Evolutionary conservation across 2,329 filamentous ascomycete species (phyloP).

Genomic region (Neoscytalidium dimidiatum): DNA sequence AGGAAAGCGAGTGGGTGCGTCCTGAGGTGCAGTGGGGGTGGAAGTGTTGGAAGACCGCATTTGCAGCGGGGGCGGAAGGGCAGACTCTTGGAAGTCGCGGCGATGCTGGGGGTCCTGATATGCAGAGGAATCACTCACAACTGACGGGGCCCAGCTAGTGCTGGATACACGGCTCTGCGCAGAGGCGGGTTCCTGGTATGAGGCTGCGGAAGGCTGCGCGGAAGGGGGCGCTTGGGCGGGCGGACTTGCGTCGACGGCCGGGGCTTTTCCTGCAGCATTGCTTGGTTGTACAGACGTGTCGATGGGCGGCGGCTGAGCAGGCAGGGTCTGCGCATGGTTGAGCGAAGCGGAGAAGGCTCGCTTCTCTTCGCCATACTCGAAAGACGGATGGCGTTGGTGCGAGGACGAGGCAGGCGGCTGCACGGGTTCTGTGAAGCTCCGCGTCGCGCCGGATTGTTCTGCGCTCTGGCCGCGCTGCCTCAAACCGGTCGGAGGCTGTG

Average conservation of each 20-base stretch:
- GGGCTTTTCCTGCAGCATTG: not conserved
- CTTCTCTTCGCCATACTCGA: conserved; percentile 57
- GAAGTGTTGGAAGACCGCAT: conserved; percentile 40
- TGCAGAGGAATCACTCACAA: conserved; percentile 30
- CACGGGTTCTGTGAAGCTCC: conserved; percentile 46
- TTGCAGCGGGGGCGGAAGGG: conserved; percentile 52
- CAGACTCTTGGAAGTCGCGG: conserved; percentile 56
- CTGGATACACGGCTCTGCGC: conserved; percentile 27
- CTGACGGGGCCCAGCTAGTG: conserved; percentile 33
- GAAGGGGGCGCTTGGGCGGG: conserved; percentile 22
- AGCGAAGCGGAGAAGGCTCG: conserved; percentile 48
- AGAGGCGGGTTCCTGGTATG: not conserved
- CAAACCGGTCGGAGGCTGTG: conserved; percentile 43
- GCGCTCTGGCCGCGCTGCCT: conserved; percentile 43
- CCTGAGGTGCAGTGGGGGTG: conserved; percentile 33
- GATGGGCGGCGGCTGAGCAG: not conserved
- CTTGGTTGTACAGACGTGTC: not conserved
- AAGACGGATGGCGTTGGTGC: conserved; percentile 49
- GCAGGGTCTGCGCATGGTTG: conserved; percentile 21
- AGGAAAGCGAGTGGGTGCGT: conserved; percentile 49
- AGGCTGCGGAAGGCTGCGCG: not conserved
- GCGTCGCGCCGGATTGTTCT: conserved; percentile 26
- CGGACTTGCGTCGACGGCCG: not conserved
- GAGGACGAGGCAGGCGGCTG: conserved; percentile 23
- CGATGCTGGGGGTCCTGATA: conserved; percentile 40